These are phyloP conservation scores for Dothistroma pini DNA, from an alignment of 2,329 filamentous ascomycete species.

Conservation along the genomic window DNA sequence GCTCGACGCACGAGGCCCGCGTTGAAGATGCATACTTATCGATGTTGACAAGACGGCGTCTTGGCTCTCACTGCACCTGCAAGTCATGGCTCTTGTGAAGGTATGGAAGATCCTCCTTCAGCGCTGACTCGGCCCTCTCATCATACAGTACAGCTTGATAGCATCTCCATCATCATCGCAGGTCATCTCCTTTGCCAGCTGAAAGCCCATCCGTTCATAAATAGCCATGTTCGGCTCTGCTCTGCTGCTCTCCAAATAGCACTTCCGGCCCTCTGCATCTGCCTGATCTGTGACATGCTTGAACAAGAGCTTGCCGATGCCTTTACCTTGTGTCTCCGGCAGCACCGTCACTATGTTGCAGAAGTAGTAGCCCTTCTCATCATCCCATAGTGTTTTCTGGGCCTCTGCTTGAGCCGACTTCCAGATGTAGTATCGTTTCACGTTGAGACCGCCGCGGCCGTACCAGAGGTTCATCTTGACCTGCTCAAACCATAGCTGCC, in stretches of 20 bases:
- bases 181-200: constrained; percentile 60
- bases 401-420: constrained; percentile 62
- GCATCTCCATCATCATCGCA: constrained; percentile 60
- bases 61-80: too few species aligned
- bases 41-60: too few species aligned
- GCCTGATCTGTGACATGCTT: constrained; percentile 59
- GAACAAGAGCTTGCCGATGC: constrained; percentile 63
- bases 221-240: constrained; percentile 66
- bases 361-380: constrained; percentile 67
- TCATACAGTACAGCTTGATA: constrained; percentile 47
- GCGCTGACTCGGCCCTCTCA: constrained; percentile 36
- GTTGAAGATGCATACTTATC: too few species aligned
- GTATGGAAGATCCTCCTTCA: background rate
- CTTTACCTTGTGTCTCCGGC: constrained; percentile 62
- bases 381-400: constrained; percentile 61
- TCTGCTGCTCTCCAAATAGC: constrained; percentile 68
- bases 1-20: too few species aligned
- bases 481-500: constrained; percentile 64
- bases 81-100: background rate
- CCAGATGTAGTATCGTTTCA: constrained; percentile 69
- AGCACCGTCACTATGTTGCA: constrained; percentile 71
- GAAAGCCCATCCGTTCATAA: constrained; percentile 67
- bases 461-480: constrained; percentile 64
- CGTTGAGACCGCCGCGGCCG: constrained; percentile 65
- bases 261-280: constrained; percentile 60